Evolutionary conservation across 805 yeast species (phyloP).

Genomic region (Candida pini): DNA sequence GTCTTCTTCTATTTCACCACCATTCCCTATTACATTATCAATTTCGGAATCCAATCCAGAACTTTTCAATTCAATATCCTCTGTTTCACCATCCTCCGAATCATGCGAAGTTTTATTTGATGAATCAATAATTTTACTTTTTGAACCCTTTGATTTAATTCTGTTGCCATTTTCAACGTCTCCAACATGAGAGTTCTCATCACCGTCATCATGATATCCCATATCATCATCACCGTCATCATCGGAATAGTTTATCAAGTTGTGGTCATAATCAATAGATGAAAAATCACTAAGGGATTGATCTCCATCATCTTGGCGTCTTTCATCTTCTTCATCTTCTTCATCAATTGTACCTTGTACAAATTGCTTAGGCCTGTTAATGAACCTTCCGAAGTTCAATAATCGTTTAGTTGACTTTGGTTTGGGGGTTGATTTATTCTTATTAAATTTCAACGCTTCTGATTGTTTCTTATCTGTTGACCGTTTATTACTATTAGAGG

Average conservation of each 20-base stretch:
- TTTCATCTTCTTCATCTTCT: conserved; percentile 4
- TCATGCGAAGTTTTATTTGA: no score
- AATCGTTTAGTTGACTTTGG: conserved; percentile 7
- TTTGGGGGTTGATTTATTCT: not conserved
- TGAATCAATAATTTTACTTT: no score
- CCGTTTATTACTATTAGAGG: no score
- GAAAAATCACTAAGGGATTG: conserved; percentile 8
- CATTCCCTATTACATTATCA: conserved; percentile 3
- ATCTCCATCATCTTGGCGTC: no score
- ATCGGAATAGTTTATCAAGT: conserved; percentile 1
- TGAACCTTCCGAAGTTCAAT: conserved; percentile 8
- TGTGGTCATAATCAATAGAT: conserved; percentile 1
- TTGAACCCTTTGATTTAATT: not conserved
- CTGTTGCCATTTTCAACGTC: not conserved
- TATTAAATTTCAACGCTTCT: no score
- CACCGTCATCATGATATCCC: not conserved
- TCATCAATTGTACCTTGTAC: conserved; percentile 3
- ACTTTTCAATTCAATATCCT: no score
- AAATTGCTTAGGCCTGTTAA: conserved; percentile 1
- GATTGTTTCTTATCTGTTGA: not conserved
- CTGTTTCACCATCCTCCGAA: no score
- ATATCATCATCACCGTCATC: not conserved
- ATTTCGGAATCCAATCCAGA: not conserved
- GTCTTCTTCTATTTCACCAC: conserved; percentile 9
- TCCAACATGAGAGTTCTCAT: not conserved